Conservation (phyloP, 2,329 filamentous ascomycete genomes). For the Cryphonectria parasitica region DNA sequence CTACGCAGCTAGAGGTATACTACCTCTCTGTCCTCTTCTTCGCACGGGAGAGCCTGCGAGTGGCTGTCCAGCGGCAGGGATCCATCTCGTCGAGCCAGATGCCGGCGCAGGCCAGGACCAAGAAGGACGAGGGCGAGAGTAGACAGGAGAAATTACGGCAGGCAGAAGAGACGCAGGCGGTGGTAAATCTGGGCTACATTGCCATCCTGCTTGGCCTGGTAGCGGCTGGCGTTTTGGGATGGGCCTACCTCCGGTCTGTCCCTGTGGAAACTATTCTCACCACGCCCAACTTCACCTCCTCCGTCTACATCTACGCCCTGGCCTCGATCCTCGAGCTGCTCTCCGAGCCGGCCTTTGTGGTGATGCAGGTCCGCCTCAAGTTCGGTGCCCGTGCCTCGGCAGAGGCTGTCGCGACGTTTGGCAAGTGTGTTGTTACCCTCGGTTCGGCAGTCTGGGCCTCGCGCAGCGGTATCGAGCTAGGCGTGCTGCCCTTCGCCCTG, state of each 20-base stretch:
- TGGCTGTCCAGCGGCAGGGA: constrained; percentile 83
- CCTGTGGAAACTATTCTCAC: constrained; percentile 51
- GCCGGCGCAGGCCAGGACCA: constrained; percentile 10
- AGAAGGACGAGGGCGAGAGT: constrained; percentile 31
- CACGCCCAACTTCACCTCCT: constrained; percentile 65
- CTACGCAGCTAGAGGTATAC: constrained; percentile 90
- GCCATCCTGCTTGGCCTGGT: constrained; percentile 23
- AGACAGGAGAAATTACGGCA: constrained; percentile 33
- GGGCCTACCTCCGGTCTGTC: constrained; percentile 66
- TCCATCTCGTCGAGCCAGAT: constrained; percentile 33
- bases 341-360: constrained; percentile 86
- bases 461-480: constrained; percentile 56
- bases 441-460: constrained; percentile 68
- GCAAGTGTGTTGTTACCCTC: constrained; percentile 77
- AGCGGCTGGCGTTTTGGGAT: constrained; percentile 60
- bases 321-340: constrained; percentile 74
- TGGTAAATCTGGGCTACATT: constrained; percentile 64
- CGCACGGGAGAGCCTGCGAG: constrained; percentile 84
- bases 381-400: constrained; percentile 81
- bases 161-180: constrained; percentile 62
- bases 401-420: constrained; percentile 80
- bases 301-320: constrained; percentile 59
- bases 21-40: constrained; percentile 95
- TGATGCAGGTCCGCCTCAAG: constrained; percentile 79
- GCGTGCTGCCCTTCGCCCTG: constrained; percentile 84